These are phyloP conservation scores for Paratrypanosoma confusum DNA, from an alignment of 208 protist genomes.

Conservation along the genomic window DNA sequence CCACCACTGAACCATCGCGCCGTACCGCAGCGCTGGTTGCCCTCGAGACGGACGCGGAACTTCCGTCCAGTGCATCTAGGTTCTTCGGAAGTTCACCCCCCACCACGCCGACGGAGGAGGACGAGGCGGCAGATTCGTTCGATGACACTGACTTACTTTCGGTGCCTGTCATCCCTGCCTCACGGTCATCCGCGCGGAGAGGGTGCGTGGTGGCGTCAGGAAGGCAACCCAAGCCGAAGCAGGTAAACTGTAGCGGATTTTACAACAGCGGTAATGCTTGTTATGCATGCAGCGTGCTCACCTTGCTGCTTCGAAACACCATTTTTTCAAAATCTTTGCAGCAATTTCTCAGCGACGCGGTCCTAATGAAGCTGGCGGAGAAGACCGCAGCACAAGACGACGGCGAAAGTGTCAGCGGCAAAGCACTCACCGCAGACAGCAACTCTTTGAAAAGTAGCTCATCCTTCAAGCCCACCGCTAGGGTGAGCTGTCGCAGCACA, in stretches of 20 bases:
- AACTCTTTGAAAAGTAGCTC: background rate
- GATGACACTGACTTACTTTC: too few relatives aligned
- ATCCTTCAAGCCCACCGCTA: constrained; percentile 4
- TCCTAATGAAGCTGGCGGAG: constrained; percentile 1
- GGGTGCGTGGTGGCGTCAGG: background rate
- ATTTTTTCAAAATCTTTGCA: constrained; percentile 33
- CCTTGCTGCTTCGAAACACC: constrained; percentile 50
- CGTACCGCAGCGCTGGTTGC: too few relatives aligned
- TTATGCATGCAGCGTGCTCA: constrained; percentile 76
- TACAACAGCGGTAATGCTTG: constrained; percentile 66
- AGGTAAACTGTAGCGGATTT: constrained; percentile 69
- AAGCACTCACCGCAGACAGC: background rate
- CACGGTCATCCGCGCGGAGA: background rate
- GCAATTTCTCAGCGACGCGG: constrained; percentile 9
- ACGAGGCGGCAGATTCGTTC: too few relatives aligned
- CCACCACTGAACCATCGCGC: too few relatives aligned
- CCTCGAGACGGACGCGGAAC: too few relatives aligned
- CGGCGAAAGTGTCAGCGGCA: too few relatives aligned
- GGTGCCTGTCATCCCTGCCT: background rate
- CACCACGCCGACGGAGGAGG: too few relatives aligned
- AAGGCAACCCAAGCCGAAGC: too few relatives aligned
- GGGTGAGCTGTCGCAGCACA: background rate
- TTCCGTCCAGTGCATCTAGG: too few relatives aligned
- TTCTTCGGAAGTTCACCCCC: too few relatives aligned
- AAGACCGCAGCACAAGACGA: background rate